A percentile compares a stretch with the other conserved stretches of the same genome.
Evolutionary conservation across 73 alveolate genomes (phyloP).

Genomic region (Uronychia setigera): DNA sequence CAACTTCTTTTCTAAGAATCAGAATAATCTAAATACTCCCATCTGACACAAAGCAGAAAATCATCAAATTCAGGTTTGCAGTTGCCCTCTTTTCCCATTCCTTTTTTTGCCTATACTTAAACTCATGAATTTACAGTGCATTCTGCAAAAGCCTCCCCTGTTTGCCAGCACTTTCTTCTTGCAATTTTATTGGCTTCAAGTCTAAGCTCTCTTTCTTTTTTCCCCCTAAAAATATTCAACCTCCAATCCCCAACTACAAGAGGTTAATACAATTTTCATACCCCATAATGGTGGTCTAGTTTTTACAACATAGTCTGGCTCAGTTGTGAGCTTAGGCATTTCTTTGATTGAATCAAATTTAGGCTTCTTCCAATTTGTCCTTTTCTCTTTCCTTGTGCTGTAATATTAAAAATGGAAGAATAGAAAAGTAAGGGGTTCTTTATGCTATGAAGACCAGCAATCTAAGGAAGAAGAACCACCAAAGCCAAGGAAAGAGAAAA

Average conservation of each 20-base stretch:
- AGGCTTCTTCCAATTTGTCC: too few relatives aligned
- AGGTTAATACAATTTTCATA: not conserved
- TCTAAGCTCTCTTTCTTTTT: conserved; percentile 43
- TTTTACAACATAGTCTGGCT: conserved; percentile 56
- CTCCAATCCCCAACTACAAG: too few relatives aligned
- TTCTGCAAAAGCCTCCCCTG: conserved; percentile 53
- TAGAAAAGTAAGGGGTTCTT: too few relatives aligned
- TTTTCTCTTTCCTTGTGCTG: too few relatives aligned
- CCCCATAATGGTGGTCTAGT: conserved; percentile 69
- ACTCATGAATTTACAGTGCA: conserved; percentile 20
- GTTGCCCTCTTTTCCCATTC: conserved; percentile 23
- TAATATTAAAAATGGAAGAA: too few relatives aligned
- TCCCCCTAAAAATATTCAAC: conserved; percentile 54
- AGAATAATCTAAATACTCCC: conserved; percentile 11
- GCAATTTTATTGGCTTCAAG: conserved; percentile 58
- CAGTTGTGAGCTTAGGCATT: conserved; percentile 60
- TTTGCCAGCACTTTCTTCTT: conserved; percentile 62
- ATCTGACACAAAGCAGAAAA: conserved; percentile 28
- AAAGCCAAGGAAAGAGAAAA: too few relatives aligned
- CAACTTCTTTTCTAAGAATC: conserved; percentile 33
- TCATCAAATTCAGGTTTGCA: conserved; percentile 42
- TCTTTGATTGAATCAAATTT: conserved; percentile 44
- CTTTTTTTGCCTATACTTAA: conserved; percentile 23
- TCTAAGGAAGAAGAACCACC: too few relatives aligned
- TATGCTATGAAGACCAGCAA: too few relatives aligned